Evolutionary conservation across 257 asterid species (phyloP), one percentile per base, ranked within the genome.

Genomic region (Plectranthus barbatus): DNA sequence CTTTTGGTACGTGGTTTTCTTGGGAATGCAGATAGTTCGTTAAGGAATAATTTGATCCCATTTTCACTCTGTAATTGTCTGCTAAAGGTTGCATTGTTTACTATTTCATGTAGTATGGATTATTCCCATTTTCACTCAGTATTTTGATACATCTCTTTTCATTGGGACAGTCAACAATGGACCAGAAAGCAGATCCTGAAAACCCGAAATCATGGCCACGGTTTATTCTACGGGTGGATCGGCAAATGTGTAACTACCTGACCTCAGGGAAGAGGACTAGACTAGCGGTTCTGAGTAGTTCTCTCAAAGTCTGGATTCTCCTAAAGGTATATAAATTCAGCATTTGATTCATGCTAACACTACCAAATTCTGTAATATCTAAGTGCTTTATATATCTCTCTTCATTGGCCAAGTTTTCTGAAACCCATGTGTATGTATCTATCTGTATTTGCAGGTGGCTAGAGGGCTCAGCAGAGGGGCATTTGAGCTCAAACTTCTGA

Each of bases 221-320:
- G 29, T 93, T 93, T 70, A 77, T 90, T 64, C 79, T 93, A 33
- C 85, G 88, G 76, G 97, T 86, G 67, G 97, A 90, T 79, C 84
- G 82, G 66, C 86, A 84, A 76, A 93, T 93, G 99, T 87, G 91
- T 70, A 90, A 85, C 80, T 84, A 85, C 64, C 76, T 93, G 67
- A 93, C 99, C 62, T 79, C 94, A 6, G 97, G 99, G 72, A 93
- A 79, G 85, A 81, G 85, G 84, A 82, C 97, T 61, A 87, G 85
- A 76, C 81, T 93, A 31, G 99, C 95, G 7, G 72, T 82, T 59
- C 78, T 93, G 83, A 87, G 97, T 65, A 90, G 94, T 78, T 93
- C 99, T 77, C 96, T 93, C 64, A 93, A 90, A 85, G 96, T 90
- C 56, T 93, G 97, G 96, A 86, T 90, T 72, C 94, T 90, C 74